Conservation (phyloP, 768 basidiomycete genomes). For the Filobasidium floriforme region DNA sequence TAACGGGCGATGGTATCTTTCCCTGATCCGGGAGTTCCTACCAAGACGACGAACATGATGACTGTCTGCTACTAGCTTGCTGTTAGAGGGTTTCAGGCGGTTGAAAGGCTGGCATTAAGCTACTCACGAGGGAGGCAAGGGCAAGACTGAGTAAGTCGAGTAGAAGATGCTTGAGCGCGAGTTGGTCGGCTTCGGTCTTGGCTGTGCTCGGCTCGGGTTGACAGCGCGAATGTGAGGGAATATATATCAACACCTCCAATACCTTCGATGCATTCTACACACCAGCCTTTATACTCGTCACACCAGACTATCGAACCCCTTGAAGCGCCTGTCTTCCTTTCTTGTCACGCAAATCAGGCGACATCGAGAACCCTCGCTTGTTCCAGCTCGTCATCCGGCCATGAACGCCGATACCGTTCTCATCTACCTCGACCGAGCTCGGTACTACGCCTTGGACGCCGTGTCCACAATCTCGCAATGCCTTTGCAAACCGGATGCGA, state of each 20-base stretch:
- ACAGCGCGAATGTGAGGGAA: conserved; percentile 3
- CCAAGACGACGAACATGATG: conserved; percentile 44
- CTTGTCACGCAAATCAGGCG: not conserved
- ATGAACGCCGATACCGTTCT: conserved; percentile 14
- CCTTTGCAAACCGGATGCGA: conserved; percentile 53
- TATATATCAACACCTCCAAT: no score
- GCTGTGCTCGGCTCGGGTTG: no score
- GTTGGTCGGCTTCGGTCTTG: not conserved
- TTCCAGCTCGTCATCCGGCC: not conserved
- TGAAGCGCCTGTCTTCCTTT: not conserved
- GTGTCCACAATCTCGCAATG: conserved; percentile 39
- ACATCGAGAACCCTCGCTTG: not conserved
- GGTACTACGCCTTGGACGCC: conserved; percentile 44
- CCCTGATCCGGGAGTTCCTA: conserved; percentile 46
- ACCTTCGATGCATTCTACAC: not conserved
- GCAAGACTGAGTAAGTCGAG: no score
- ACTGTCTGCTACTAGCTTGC: not conserved
- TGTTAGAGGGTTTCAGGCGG: no score
- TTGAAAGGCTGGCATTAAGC: no score
- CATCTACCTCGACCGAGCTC: conserved; percentile 35
- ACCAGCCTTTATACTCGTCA: not conserved
- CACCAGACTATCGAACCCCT: not conserved
- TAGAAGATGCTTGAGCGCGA: conserved; percentile 11
- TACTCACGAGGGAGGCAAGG: no score
- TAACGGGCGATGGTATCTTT: conserved; percentile 45